Conservation (phyloP, 2,329 filamentous ascomycete genomes). For the Talaromyces sp. region DNA sequence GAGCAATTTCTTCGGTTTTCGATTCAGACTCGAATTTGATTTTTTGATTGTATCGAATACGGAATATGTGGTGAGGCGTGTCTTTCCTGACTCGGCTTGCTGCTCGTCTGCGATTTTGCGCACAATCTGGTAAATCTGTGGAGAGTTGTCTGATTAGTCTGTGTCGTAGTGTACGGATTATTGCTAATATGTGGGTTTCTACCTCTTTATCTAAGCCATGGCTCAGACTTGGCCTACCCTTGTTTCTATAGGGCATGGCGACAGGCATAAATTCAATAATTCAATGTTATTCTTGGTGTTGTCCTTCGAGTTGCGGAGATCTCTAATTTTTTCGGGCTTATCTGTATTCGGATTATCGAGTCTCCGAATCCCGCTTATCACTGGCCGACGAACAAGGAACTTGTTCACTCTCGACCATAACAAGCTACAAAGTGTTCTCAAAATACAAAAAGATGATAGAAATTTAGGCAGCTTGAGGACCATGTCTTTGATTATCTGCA, state of each 20-base stretch:
- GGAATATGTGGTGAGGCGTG: conserved; percentile 55
- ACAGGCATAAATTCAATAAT: neutral
- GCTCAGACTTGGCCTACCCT: conserved; percentile 48
- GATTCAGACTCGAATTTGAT: conserved; percentile 82
- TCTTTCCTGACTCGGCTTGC: conserved; percentile 46
- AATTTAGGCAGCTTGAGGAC: neutral
- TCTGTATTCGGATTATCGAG: conserved; percentile 6
- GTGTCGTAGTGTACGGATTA: neutral
- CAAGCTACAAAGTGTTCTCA: neutral
- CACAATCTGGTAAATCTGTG: conserved; percentile 70
- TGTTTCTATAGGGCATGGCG: conserved; percentile 39
- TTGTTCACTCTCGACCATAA: neutral
- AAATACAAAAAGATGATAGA: neutral
- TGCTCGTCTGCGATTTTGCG: conserved; percentile 70
- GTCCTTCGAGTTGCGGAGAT: neutral
- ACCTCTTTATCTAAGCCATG: conserved; percentile 63
- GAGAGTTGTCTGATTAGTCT: conserved; percentile 16
- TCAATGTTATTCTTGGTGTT: neutral
- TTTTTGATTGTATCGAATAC: conserved; percentile 77
- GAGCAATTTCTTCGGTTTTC: conserved; percentile 74
- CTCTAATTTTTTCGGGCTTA: conserved; percentile 3
- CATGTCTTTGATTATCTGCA: neutral
- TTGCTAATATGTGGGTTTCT: conserved; percentile 8
- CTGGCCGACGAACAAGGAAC: conserved; percentile 4
- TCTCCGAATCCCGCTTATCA: conserved; percentile 7